Evolutionary conservation across 1,139 yeast genomes (phyloP).

Genomic region (Debaryomyces fabryi): DNA sequence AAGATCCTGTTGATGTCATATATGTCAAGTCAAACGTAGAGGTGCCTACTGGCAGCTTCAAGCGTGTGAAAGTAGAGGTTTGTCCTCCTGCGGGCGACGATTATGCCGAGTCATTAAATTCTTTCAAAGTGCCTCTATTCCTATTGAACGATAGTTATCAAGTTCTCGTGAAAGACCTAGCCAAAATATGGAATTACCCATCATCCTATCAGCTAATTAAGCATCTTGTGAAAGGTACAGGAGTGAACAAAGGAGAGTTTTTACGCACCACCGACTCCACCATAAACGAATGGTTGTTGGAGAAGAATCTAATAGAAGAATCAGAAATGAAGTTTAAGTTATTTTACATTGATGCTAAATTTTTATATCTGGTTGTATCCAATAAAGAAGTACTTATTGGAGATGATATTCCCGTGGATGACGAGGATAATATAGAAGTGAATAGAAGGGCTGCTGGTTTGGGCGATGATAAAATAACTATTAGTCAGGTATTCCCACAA

Average conservation of each 20-base stretch:
- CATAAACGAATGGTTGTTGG: constrained; percentile 28
- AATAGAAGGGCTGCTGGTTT: constrained; percentile 6
- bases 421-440: constrained; percentile 8
- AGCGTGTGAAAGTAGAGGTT: constrained; percentile 8
- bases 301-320: constrained; percentile 23
- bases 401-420: constrained; percentile 10
- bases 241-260: constrained; percentile 24
- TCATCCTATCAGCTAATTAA: constrained; percentile 46
- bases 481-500: constrained; percentile 47
- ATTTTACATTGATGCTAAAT: constrained; percentile 32
- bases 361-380: constrained; percentile 21
- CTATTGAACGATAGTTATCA: constrained; percentile 13
- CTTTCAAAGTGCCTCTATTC: constrained; percentile 11
- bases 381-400: constrained; percentile 23
- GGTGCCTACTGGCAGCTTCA: neutral
- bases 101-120: constrained; percentile 1
- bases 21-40: constrained; percentile 3
- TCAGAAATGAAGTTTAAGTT: constrained; percentile 23
- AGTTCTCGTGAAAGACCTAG: constrained; percentile 37
- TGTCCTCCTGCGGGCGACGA: constrained; percentile 4
- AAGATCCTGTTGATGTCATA: constrained; percentile 1
- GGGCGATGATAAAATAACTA: constrained; percentile 29
- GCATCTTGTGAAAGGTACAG: constrained; percentile 27
- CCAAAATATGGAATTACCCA: constrained; percentile 43
- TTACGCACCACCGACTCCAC: constrained; percentile 20